Conservation (phyloP, 805 yeast genomes). For the Kregervanrija delftensis region DNA sequence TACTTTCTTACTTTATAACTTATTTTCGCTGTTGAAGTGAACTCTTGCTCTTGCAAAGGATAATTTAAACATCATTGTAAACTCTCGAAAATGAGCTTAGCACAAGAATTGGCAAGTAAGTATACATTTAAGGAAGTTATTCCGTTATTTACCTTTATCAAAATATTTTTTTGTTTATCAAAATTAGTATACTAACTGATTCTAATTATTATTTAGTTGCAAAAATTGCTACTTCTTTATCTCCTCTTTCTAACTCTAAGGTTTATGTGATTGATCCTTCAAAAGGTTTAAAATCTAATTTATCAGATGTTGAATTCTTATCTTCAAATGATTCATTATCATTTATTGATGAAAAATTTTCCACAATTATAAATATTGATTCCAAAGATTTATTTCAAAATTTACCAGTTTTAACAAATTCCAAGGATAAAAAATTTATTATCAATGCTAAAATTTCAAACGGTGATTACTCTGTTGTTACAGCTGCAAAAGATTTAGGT, state of each 20-base stretch:
- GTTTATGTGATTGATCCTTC: constrained; percentile 9
- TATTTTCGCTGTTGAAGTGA: too few relatives aligned
- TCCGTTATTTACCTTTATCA: too few relatives aligned
- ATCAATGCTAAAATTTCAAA: constrained; percentile 52
- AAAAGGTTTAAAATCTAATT: background rate
- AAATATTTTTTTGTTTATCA: too few relatives aligned
- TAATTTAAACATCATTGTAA: too few relatives aligned
- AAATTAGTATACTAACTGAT: too few relatives aligned
- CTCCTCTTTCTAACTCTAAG: constrained; percentile 1
- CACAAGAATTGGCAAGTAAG: too few relatives aligned
- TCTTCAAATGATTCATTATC: constrained; percentile 48
- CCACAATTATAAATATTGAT: constrained; percentile 42
- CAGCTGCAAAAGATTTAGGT: constrained; percentile 69
- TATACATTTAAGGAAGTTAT: too few relatives aligned
- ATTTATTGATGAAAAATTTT: constrained; percentile 27
- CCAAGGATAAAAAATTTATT: constrained; percentile 39
- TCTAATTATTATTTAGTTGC: background rate
- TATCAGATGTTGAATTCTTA: constrained; percentile 12
- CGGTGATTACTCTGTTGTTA: constrained; percentile 60
- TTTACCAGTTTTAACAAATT: constrained; percentile 46
- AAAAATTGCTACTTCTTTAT: background rate
- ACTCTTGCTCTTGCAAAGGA: too few relatives aligned
- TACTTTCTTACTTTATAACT: too few relatives aligned
- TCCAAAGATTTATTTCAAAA: constrained; percentile 49
- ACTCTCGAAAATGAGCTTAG: too few relatives aligned